Conservation (phyloP, 2,329 filamentous ascomycete genomes). For the Fusarium succisae region DNA sequence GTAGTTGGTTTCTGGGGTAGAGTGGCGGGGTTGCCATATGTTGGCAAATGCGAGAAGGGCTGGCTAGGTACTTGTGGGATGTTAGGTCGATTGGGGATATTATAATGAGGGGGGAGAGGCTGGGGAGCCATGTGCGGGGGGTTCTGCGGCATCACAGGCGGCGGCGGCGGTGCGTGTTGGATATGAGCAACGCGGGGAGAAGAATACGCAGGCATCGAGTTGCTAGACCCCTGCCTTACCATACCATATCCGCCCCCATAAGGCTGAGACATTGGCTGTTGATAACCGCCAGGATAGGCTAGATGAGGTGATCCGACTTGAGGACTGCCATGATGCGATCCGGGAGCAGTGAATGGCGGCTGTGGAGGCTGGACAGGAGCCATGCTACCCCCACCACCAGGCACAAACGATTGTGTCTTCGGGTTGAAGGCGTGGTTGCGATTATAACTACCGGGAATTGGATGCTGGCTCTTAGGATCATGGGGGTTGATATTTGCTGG, state of each 20-base stretch:
- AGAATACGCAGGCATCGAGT: constrained; percentile 62
- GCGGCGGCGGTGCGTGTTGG: constrained; percentile 55
- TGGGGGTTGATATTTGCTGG: constrained; percentile 75
- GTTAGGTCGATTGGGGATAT: constrained; percentile 58
- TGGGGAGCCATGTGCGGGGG: constrained; percentile 52
- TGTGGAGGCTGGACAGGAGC: constrained; percentile 59
- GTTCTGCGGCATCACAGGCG: constrained; percentile 50
- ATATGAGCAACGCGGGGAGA: constrained; percentile 47
- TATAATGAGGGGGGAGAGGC: constrained; percentile 53
- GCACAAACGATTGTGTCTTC: constrained; percentile 91
- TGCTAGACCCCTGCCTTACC: constrained; percentile 66
- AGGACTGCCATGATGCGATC: constrained; percentile 62
- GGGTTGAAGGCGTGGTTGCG: constrained; percentile 87
- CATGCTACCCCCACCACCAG: constrained; percentile 60
- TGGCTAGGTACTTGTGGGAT: constrained; percentile 56
- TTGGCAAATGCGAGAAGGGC: constrained; percentile 61
- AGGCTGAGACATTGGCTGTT: constrained; percentile 56
- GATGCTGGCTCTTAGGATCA: constrained; percentile 80
- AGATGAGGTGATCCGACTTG: constrained; percentile 63
- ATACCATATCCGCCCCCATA: constrained; percentile 63
- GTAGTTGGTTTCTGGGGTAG: constrained; percentile 67
- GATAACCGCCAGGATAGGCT: constrained; percentile 59
- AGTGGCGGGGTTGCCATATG: constrained; percentile 68
- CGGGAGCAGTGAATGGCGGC: constrained; percentile 58
- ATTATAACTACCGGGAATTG: constrained; percentile 84